Evolutionary conservation across 192 early-diverging fungal genomes (phyloP).

Genomic region (Phycomyces nitens): DNA sequence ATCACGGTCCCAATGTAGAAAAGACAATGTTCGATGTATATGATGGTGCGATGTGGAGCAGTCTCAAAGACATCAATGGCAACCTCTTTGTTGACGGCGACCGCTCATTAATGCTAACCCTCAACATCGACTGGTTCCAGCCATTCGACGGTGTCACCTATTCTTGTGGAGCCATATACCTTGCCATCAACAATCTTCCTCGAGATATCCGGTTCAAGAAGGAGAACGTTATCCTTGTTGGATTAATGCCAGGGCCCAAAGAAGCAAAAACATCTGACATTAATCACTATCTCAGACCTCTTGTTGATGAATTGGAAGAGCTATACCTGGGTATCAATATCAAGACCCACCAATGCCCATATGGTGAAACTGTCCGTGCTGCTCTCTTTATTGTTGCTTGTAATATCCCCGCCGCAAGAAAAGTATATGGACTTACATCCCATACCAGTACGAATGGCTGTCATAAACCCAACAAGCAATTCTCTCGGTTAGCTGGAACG

Average conservation of each 20-base stretch:
- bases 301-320: background rate
- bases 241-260: background rate
- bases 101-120: background rate
- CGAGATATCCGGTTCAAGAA: background rate
- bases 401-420: background rate
- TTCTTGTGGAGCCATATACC: background rate
- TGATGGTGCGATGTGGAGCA: background rate
- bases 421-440: background rate
- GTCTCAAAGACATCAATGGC: background rate
- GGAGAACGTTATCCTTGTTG: constrained; percentile 2
- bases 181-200: background rate
- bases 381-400: background rate
- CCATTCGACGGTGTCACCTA: background rate
- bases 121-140: background rate
- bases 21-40: background rate
- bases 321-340: background rate
- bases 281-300: background rate
- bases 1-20: no score
- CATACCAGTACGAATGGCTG: background rate
- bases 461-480: background rate
- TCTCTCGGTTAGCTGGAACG: background rate
- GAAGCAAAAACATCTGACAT: background rate
- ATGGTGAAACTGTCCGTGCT: background rate
- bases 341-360: background rate
- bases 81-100: background rate